A percentile compares a stretch with the other conserved stretches of the same genome.
Evolutionary conservation across 2,329 filamentous ascomycete species (phyloP).

Genomic region (Sclerotinia borealis): DNA sequence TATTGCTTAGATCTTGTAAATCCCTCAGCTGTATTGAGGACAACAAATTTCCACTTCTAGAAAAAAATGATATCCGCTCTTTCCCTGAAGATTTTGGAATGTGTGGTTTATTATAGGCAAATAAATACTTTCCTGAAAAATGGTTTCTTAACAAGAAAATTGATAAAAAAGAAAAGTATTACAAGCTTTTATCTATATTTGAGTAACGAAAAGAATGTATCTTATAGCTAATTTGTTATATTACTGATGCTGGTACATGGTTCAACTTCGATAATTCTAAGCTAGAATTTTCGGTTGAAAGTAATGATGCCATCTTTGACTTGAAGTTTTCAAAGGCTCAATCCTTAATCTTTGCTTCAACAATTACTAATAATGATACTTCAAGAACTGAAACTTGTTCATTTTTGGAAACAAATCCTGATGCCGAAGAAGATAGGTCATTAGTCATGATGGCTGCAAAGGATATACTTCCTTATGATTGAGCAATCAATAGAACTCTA

Average conservation of each 20-base stretch:
- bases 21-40: conserved; percentile 14
- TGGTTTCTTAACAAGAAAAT: conserved; percentile 23
- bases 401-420: not conserved
- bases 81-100: conserved; percentile 24
- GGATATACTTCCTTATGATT: not conserved
- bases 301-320: not conserved
- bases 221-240: conserved; percentile 17
- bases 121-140: conserved; percentile 16
- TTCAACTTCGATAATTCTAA: not conserved
- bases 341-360: not conserved
- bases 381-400: not conserved
- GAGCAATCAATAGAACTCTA: not conserved
- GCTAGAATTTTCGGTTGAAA: not conserved
- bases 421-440: conserved; percentile 7
- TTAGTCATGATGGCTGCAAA: not conserved
- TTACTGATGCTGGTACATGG: conserved; percentile 9
- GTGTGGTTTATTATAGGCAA: conserved; percentile 18
- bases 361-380: not conserved
- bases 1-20: conserved; percentile 10
- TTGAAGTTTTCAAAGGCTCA: not conserved
- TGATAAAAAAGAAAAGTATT: conserved; percentile 26
- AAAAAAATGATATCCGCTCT: conserved; percentile 19
- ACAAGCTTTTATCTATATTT: conserved; percentile 24
- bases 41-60: conserved; percentile 15
- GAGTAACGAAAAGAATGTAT: conserved; percentile 23